These are phyloP conservation scores for Candida montana DNA, from an alignment of 805 yeast genomes.

Conservation along the genomic window DNA sequence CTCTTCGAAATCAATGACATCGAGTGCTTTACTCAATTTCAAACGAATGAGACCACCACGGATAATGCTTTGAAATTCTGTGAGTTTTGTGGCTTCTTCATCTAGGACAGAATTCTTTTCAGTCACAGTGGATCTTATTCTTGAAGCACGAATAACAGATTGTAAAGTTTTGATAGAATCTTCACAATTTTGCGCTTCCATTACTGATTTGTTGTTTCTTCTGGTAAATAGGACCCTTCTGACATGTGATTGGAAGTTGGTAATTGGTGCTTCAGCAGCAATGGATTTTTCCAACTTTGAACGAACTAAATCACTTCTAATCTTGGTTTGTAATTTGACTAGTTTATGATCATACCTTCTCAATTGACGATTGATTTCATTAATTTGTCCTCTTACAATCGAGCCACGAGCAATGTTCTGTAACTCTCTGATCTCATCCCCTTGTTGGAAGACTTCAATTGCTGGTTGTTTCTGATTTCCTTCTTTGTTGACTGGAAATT, in stretches of 20 bases:
- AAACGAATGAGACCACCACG: conserved; percentile 39
- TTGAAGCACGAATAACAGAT: conserved; percentile 30
- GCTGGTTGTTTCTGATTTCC: conserved; percentile 15
- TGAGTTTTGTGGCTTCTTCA: conserved; percentile 18
- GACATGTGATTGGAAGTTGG: conserved; percentile 31
- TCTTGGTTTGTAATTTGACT: conserved; percentile 14
- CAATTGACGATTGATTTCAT: conserved; percentile 12
- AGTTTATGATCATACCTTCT: conserved; percentile 15
- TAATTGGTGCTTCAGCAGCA: conserved; percentile 16
- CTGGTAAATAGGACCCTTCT: conserved; percentile 29
- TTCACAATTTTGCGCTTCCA: conserved; percentile 22
- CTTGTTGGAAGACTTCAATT: conserved; percentile 10
- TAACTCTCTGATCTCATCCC: conserved; percentile 19
- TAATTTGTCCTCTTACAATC: conserved; percentile 24
- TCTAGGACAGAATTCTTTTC: conserved; percentile 1
- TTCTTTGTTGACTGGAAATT: conserved; percentile 34
- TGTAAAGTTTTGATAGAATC: conserved; percentile 33
- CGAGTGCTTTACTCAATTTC: conserved; percentile 21
- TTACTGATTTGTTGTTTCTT: conserved; percentile 16
- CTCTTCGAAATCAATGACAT: conserved; percentile 24
- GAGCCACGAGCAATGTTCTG: conserved; percentile 43
- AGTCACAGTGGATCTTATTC: conserved; percentile 9
- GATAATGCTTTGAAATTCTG: conserved; percentile 47
- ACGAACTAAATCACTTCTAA: conserved; percentile 12
- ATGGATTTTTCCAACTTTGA: conserved; percentile 2